A percentile compares a stretch with the other conserved stretches of the same genome.
Evolutionary conservation across 495 filamentous ascomycete species (phyloP).

Genomic region (Hypomontagnella monticulosa): DNA sequence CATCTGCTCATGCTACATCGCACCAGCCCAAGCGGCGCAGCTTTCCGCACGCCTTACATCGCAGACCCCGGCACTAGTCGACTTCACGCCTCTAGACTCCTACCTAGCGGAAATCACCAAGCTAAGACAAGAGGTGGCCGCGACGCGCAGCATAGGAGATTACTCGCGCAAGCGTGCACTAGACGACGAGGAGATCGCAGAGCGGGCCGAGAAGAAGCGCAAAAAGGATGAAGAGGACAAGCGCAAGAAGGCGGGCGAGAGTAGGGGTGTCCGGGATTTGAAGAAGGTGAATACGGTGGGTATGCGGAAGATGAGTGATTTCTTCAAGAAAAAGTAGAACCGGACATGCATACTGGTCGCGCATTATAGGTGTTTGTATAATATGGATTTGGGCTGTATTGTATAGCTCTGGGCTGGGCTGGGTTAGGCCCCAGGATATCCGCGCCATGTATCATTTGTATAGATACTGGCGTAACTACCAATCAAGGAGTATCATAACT

Average conservation of each 20-base stretch:
- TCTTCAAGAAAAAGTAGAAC: conserved; percentile 77
- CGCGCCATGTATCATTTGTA: conserved; percentile 5
- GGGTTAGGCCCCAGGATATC: neutral
- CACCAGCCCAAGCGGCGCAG: conserved; percentile 57
- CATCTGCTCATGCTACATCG: conserved; percentile 76
- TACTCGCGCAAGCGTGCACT: conserved; percentile 75
- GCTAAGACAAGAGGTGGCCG: conserved; percentile 73
- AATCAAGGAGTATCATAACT: conserved; percentile 11
- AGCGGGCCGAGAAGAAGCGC: conserved; percentile 80
- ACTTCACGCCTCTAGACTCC: conserved; percentile 75
- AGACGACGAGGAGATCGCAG: conserved; percentile 79
- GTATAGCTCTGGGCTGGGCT: neutral
- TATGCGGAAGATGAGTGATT: conserved; percentile 97
- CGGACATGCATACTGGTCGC: neutral
- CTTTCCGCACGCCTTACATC: conserved; percentile 60
- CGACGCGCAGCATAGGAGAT: conserved; percentile 72
- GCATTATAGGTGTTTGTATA: neutral
- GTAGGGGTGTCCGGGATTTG: conserved; percentile 76
- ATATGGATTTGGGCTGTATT: neutral
- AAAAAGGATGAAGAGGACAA: conserved; percentile 71
- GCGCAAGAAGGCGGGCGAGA: conserved; percentile 72
- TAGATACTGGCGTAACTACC: conserved; percentile 17
- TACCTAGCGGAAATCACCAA: conserved; percentile 71
- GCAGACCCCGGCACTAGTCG: conserved; percentile 48
- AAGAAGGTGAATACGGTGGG: conserved; percentile 88